These are phyloP conservation scores for Blastobotrys elegans DNA, from an alignment of 1,139 yeast genomes.

Conservation along the genomic window DNA sequence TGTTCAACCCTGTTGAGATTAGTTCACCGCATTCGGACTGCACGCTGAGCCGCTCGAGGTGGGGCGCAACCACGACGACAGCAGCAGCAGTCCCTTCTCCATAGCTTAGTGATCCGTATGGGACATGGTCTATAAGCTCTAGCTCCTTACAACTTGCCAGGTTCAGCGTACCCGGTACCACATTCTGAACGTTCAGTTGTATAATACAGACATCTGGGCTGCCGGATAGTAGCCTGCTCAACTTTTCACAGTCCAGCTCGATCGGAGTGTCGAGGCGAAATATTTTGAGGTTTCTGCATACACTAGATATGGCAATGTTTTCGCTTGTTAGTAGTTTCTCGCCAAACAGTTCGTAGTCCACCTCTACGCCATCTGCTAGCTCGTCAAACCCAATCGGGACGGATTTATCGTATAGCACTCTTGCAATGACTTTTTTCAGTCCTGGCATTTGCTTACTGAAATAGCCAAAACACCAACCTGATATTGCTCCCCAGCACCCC, in stretches of 20 bases:
- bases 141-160: not conserved
- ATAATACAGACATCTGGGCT: not conserved
- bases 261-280: not conserved
- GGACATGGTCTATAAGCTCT: not conserved
- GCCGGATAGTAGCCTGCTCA: not conserved
- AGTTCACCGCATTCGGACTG: not conserved
- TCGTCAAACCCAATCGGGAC: not conserved
- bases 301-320: not conserved
- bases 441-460: not conserved
- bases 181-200: not conserved
- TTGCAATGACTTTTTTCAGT: not conserved
- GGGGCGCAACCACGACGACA: not conserved
- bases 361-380: not conserved
- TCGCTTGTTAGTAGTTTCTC: not conserved
- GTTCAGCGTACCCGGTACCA: not conserved
- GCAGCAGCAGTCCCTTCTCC: not conserved
- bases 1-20: not conserved
- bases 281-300: not conserved
- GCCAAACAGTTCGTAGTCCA: slow-evolving; percentile 3
- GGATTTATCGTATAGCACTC: not conserved
- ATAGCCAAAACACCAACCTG: not conserved
- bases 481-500: not conserved
- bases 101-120: not conserved
- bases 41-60: not conserved
- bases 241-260: not conserved